These are phyloP conservation scores for Chlorella sp. DNA, from an alignment of 139 green algal species.

Conservation along the genomic window DNA sequence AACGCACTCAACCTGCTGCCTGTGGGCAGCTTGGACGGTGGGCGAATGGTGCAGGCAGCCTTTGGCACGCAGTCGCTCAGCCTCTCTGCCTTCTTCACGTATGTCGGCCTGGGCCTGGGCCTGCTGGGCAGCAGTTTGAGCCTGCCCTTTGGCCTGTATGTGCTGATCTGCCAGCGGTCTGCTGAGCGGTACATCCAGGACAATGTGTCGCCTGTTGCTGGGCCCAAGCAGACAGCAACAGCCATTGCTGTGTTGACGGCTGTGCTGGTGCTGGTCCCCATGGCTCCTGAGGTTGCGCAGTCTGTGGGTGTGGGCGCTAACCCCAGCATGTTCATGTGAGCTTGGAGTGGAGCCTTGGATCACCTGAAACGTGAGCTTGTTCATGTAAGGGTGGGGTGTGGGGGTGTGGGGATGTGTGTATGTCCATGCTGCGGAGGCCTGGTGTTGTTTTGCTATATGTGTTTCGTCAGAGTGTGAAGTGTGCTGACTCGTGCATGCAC, in stretches of 20 bases:
- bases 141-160: conserved; percentile 80
- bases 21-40: conserved; percentile 76
- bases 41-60: conserved; percentile 55
- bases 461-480: no score
- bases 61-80: conserved; percentile 51
- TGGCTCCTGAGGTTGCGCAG: conserved; percentile 46
- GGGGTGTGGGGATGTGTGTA: no score
- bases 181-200: conserved; percentile 56
- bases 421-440: no score
- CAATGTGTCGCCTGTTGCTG: conserved; percentile 37
- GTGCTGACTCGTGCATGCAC: no score
- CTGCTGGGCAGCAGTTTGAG: conserved; percentile 34
- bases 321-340: no score
- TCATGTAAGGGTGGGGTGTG: no score
- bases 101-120: conserved; percentile 26
- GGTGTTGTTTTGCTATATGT: no score
- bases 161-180: conserved; percentile 76
- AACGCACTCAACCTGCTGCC: conserved; percentile 20
- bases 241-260: conserved; percentile 44
- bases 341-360: no score
- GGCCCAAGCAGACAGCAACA: conserved; percentile 27
- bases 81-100: conserved; percentile 72
- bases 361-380: no score
- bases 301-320: no score
- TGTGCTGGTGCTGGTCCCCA: conserved; percentile 65